Percentiles rank a stretch among this genome's conserved stretches.
Conservation (phyloP, 1,139 yeast genomes). For the Pichia sp. region DNA sequence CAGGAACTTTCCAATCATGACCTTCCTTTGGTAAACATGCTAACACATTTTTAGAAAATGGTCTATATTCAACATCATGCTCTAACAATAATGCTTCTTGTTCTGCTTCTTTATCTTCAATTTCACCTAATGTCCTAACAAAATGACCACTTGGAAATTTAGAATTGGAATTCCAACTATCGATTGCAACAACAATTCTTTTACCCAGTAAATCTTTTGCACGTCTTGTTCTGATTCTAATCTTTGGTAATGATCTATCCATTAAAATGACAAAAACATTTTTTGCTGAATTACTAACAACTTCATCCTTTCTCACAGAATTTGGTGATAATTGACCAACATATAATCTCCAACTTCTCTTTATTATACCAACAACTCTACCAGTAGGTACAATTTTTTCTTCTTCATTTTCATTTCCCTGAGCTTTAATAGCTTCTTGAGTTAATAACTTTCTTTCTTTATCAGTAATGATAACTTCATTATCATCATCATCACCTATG, state of each 20-base stretch:
- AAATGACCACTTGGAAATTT: slow-evolving; percentile 94
- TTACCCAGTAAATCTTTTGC: slow-evolving; percentile 77
- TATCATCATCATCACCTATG: slow-evolving; percentile 50
- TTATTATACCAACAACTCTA: slow-evolving; percentile 76
- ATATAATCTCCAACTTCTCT: slow-evolving; percentile 93
- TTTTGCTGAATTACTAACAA: slow-evolving; percentile 52
- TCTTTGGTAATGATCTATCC: slow-evolving; percentile 85
- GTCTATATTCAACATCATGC: slow-evolving; percentile 95
- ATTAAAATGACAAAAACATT: slow-evolving; percentile 80
- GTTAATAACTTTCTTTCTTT: slow-evolving; percentile 70
- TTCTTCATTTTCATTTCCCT: slow-evolving; percentile 36
- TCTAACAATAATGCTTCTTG: slow-evolving; percentile 91
- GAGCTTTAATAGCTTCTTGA: slow-evolving; percentile 65
- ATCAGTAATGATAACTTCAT: slow-evolving; percentile 54
- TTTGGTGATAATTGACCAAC: slow-evolving; percentile 91
- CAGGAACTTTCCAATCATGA: slow-evolving; percentile 87
- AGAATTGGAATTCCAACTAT: slow-evolving; percentile 83
- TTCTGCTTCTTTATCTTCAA: slow-evolving; percentile 92
- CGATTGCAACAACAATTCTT: slow-evolving; percentile 87
- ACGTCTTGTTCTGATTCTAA: slow-evolving; percentile 82
- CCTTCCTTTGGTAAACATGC: slow-evolving; percentile 93
- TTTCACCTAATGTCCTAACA: slow-evolving; percentile 80
- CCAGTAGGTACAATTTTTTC: slow-evolving; percentile 81
- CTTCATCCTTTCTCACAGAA: slow-evolving; percentile 51
- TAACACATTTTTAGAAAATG: slow-evolving; percentile 86